Evolutionary conservation across 2,329 filamentous ascomycete genomes (phyloP).

Genomic region (Sordariomycetes sp.): DNA sequence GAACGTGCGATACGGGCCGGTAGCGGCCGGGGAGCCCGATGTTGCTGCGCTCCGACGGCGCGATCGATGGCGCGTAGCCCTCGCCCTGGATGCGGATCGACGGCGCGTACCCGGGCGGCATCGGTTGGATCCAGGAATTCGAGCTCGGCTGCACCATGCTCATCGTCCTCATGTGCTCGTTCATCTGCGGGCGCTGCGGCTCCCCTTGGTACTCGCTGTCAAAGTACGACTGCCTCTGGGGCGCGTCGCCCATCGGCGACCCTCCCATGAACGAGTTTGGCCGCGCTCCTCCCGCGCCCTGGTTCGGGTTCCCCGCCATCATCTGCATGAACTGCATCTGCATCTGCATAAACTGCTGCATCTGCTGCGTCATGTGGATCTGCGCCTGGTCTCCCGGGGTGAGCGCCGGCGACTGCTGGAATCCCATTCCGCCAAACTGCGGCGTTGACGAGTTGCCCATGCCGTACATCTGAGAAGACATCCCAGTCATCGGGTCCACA

Average conservation of each 20-base stretch:
- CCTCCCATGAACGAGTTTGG: slow-evolving; percentile 11
- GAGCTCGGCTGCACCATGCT: slow-evolving; percentile 70
- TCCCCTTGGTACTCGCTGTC: slow-evolving; percentile 36
- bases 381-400: slow-evolving; percentile 62
- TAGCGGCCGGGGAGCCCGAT: slow-evolving; percentile 84
- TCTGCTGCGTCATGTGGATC: slow-evolving; percentile 71
- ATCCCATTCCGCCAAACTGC: slow-evolving; percentile 6
- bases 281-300: not conserved
- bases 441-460: slow-evolving; percentile 7
- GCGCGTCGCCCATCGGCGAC: slow-evolving; percentile 26
- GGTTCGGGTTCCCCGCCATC: slow-evolving; percentile 40
- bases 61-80: slow-evolving; percentile 81
- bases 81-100: slow-evolving; percentile 37
- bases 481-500: slow-evolving; percentile 36
- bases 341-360: slow-evolving; percentile 85
- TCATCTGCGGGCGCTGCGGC: slow-evolving; percentile 23
- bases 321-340: slow-evolving; percentile 93
- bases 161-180: slow-evolving; percentile 55
- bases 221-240: slow-evolving; percentile 32
- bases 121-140: slow-evolving; percentile 43
- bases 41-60: slow-evolving; percentile 91
- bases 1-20: slow-evolving; percentile 68
- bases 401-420: slow-evolving; percentile 22
- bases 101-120: slow-evolving; percentile 32
- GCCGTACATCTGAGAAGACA: slow-evolving; percentile 7